Conservation (phyloP, 768 basidiomycete genomes). For the Collybia mongolica region DNA sequence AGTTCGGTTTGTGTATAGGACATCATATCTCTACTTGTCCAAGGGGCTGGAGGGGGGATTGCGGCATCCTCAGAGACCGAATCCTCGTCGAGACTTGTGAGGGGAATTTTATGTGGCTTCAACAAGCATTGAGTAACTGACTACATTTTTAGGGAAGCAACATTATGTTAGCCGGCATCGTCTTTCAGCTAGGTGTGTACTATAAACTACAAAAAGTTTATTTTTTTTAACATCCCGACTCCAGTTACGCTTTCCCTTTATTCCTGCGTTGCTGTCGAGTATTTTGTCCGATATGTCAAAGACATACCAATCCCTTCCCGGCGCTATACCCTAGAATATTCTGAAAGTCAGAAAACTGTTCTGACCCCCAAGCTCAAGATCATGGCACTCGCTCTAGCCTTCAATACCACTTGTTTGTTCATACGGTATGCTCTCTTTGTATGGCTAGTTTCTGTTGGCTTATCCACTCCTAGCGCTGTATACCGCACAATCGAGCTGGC, state of each 20-base stretch:
- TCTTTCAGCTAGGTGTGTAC: not conserved
- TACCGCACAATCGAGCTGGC: constrained; percentile 51
- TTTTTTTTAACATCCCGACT: not conserved
- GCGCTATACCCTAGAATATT: not conserved
- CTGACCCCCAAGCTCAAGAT: not conserved
- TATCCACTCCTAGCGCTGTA: constrained; percentile 12
- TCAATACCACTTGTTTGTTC: not conserved
- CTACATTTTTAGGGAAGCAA: not conserved
- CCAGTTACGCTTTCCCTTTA: not conserved
- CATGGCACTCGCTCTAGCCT: not conserved
- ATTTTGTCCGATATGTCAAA: not conserved
- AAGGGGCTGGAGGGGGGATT: not conserved
- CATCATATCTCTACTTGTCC: not conserved
- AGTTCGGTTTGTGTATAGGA: too few species aligned
- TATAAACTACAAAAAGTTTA: too few species aligned
- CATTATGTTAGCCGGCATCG: constrained; percentile 1
- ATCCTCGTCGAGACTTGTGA: not conserved
- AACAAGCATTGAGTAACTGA: not conserved
- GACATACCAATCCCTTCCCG: not conserved
- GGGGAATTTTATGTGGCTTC: not conserved
- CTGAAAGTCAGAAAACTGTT: not conserved
- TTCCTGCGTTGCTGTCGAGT: not conserved
- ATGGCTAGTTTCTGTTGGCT: too few species aligned
- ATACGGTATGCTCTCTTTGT: not conserved
- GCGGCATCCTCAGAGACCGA: not conserved